Percentiles rank a stretch among this genome's conserved stretches.
phyloP scores from a whole-genome alignment of 805 yeast genomes.

The Priceomyces carsonii region DNA sequence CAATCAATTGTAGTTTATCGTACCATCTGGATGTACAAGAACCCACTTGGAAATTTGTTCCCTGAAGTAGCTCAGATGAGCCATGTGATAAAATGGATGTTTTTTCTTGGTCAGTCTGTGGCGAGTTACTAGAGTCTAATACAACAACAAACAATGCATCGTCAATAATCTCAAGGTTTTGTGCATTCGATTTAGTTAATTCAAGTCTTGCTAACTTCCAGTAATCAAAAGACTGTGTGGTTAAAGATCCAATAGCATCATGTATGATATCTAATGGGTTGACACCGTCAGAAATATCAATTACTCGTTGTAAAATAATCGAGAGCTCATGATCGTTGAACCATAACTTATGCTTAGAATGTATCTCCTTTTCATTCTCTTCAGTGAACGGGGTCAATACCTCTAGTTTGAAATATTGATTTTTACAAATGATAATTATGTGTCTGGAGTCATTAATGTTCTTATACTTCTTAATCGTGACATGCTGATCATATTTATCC shows the following conservation, averaged over 20 bases:
- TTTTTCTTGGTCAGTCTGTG: slow-evolving; percentile 48
- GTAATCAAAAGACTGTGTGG: slow-evolving; percentile 51
- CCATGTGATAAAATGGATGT: slow-evolving; percentile 55
- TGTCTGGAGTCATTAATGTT: slow-evolving; percentile 44
- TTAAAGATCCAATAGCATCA: slow-evolving; percentile 53
- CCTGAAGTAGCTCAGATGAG: slow-evolving; percentile 40
- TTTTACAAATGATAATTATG: slow-evolving; percentile 49
- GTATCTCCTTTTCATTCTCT: slow-evolving; percentile 15
- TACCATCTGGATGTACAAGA: slow-evolving; percentile 62
- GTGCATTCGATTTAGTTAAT: slow-evolving; percentile 38
- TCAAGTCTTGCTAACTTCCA: slow-evolving; percentile 51
- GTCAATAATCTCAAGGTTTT: slow-evolving; percentile 42
- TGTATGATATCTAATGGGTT: slow-evolving; percentile 41
- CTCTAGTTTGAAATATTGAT: slow-evolving; percentile 51
- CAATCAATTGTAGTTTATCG: slow-evolving; percentile 55
- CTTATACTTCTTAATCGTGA: slow-evolving; percentile 35
- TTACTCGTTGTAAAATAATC: slow-evolving; percentile 41
- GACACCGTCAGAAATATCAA: slow-evolving; percentile 34
- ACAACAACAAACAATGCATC: slow-evolving; percentile 53
- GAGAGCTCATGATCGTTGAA: slow-evolving; percentile 54
- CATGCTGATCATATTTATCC: slow-evolving; percentile 27
- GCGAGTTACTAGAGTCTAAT: slow-evolving; percentile 46
- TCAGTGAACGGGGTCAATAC: slow-evolving; percentile 39
- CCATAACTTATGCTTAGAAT: slow-evolving; percentile 44
- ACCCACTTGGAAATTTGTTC: slow-evolving; percentile 52